Evolutionary conservation across 1,284 basidiomycete species (phyloP).

Genomic region (Ustilago bromivora): DNA sequence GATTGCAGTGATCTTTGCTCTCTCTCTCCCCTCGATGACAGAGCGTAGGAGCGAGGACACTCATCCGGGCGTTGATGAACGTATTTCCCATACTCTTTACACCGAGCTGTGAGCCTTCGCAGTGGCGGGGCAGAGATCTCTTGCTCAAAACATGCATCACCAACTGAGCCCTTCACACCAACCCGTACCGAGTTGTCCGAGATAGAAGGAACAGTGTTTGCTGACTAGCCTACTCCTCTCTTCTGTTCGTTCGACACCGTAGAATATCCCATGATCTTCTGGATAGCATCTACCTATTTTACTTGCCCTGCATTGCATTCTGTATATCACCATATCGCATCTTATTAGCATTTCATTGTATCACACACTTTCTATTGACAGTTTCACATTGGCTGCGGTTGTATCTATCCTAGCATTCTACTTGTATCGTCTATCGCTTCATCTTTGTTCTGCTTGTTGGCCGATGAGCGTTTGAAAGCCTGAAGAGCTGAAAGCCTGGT

Average conservation of each 20-base stretch:
- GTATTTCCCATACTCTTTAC: constrained; percentile 54
- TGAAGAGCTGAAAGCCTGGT: background rate
- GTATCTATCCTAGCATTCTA: constrained; percentile 11
- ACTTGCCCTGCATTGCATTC: constrained; percentile 29
- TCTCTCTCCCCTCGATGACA: background rate
- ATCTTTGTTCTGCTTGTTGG: background rate
- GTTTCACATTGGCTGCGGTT: constrained; percentile 9
- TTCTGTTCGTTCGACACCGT: background rate
- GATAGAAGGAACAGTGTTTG: constrained; percentile 5
- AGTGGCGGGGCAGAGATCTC: constrained; percentile 56
- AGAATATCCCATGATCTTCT: background rate
- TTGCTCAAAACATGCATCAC: constrained; percentile 60
- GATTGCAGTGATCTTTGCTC: constrained; percentile 9
- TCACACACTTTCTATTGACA: constrained; percentile 4
- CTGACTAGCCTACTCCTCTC: constrained; percentile 11
- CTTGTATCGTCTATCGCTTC: background rate
- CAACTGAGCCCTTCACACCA: constrained; percentile 48
- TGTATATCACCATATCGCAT: constrained; percentile 31
- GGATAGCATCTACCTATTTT: background rate
- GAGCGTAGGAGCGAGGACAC: background rate
- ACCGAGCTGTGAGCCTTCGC: constrained; percentile 58
- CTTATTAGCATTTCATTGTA: constrained; percentile 16
- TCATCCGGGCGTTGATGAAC: constrained; percentile 46
- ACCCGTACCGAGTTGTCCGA: background rate
- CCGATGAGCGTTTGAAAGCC: background rate